Conservation (phyloP, 148 eudicot genomes). For the Diospyros lotus region DNA sequence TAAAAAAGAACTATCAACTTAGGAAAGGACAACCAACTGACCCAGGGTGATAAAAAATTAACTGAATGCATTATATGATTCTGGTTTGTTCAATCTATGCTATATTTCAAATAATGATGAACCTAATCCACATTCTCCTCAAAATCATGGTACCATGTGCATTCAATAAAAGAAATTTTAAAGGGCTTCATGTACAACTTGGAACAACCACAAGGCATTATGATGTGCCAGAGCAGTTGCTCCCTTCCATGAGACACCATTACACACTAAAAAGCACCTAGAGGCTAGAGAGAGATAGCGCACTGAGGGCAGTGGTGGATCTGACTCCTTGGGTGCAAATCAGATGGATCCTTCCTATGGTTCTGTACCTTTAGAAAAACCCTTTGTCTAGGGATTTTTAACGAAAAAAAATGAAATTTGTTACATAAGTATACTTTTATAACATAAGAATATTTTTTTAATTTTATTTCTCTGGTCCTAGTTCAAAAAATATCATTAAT, state of each 20-base stretch:
- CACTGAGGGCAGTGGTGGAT: background rate
- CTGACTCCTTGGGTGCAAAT: background rate
- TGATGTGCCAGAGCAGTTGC: slow-evolving; percentile 26
- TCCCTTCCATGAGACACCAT: slow-evolving; percentile 34
- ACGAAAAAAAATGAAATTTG: too few species aligned
- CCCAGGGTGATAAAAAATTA: background rate
- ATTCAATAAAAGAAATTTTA: slow-evolving; percentile 13
- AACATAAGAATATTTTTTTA: too few species aligned
- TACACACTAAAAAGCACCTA: background rate
- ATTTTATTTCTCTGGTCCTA: too few species aligned
- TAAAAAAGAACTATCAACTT: background rate
- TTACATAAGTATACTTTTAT: too few species aligned
- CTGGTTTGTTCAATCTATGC: background rate
- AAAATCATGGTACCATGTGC: slow-evolving; percentile 25
- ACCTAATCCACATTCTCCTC: slow-evolving; percentile 32
- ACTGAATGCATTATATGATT: slow-evolving; percentile 11
- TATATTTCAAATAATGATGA: slow-evolving; percentile 19
- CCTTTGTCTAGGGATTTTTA: too few species aligned
- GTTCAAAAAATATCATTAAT: too few species aligned
- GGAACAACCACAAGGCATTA: slow-evolving; percentile 9
- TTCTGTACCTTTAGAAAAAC: too few species aligned
- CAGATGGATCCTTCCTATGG: too few species aligned
- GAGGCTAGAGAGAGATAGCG: background rate
- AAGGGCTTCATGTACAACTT: background rate
- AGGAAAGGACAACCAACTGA: background rate